Percentiles rank a stretch among this genome's conserved stretches.
Conservation (phyloP, 2,329 filamentous ascomycete genomes). For the Dactylonectria macrodidyma region DNA sequence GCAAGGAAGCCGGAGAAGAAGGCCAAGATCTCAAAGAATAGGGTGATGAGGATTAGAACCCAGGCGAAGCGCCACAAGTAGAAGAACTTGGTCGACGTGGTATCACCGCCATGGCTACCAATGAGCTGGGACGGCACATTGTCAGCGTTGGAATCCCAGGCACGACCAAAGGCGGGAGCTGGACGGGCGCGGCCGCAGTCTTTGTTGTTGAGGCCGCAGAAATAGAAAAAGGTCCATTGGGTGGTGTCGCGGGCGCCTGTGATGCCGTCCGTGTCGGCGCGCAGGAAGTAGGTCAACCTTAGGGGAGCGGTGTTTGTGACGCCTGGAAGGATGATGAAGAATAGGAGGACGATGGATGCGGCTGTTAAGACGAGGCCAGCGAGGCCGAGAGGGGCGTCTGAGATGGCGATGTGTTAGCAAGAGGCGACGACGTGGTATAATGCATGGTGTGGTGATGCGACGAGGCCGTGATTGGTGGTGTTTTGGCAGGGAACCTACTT, state of each 20-base stretch:
- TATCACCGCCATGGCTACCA: slow-evolving; percentile 67
- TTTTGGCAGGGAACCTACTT: slow-evolving; percentile 30
- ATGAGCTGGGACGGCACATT: slow-evolving; percentile 62
- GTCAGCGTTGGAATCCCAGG: slow-evolving; percentile 66
- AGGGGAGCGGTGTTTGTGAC: slow-evolving; percentile 68
- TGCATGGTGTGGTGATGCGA: background rate
- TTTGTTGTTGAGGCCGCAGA: slow-evolving; percentile 77
- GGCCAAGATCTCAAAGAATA: slow-evolving; percentile 81
- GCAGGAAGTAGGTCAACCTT: slow-evolving; percentile 87
- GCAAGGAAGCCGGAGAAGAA: slow-evolving; percentile 79
- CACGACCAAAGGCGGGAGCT: slow-evolving; percentile 81
- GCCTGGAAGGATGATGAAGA: slow-evolving; percentile 72
- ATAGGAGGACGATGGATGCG: slow-evolving; percentile 67
- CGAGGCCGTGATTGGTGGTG: background rate
- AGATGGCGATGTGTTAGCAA: slow-evolving; percentile 16
- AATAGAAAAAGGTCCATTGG: slow-evolving; percentile 93
- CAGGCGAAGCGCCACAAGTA: slow-evolving; percentile 94
- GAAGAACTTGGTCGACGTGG: slow-evolving; percentile 76
- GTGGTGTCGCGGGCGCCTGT: slow-evolving; percentile 76
- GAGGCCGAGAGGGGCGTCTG: slow-evolving; percentile 60
- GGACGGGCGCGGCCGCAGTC: slow-evolving; percentile 76
- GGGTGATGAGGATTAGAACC: slow-evolving; percentile 88
- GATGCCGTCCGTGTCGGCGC: slow-evolving; percentile 82
- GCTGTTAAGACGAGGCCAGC: slow-evolving; percentile 65
- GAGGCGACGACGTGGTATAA: background rate